Evolutionary conservation across 441 rosid species (phyloP).

Genomic region (Corymbia calophylla): DNA sequence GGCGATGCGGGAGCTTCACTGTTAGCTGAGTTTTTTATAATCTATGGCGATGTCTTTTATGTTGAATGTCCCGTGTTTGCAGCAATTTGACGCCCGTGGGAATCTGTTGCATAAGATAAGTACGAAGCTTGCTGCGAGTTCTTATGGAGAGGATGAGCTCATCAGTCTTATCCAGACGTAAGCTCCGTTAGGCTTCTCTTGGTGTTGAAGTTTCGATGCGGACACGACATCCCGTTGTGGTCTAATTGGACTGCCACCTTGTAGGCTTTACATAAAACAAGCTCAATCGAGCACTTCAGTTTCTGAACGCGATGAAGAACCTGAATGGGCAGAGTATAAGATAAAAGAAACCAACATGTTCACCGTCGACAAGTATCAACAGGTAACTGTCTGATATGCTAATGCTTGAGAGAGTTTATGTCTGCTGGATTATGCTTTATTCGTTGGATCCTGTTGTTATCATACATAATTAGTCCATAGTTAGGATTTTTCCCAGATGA

Average conservation of each 20-base stretch:
- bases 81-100: constrained; percentile 86
- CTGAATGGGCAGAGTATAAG: constrained; percentile 90
- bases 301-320: constrained; percentile 51
- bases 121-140: constrained; percentile 63
- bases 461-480: constrained; percentile 74
- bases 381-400: constrained; percentile 38
- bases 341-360: constrained; percentile 92
- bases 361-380: constrained; percentile 84
- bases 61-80: constrained; percentile 7
- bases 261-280: constrained; percentile 81
- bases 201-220: neutral
- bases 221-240: neutral
- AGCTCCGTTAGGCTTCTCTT: neutral
- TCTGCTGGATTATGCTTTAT: neutral
- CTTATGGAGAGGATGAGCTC: constrained; percentile 86
- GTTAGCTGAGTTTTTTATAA: neutral
- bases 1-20: neutral
- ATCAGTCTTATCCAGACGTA: constrained; percentile 93
- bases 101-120: constrained; percentile 57
- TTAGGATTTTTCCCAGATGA: constrained; percentile 79
- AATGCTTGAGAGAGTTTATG: neutral
- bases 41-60: neutral
- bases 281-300: constrained; percentile 43
- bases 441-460: constrained; percentile 21
- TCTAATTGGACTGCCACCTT: neutral